These are phyloP conservation scores for Rosa multiflora DNA, from an alignment of 306 rosid species.

Conservation along the genomic window DNA sequence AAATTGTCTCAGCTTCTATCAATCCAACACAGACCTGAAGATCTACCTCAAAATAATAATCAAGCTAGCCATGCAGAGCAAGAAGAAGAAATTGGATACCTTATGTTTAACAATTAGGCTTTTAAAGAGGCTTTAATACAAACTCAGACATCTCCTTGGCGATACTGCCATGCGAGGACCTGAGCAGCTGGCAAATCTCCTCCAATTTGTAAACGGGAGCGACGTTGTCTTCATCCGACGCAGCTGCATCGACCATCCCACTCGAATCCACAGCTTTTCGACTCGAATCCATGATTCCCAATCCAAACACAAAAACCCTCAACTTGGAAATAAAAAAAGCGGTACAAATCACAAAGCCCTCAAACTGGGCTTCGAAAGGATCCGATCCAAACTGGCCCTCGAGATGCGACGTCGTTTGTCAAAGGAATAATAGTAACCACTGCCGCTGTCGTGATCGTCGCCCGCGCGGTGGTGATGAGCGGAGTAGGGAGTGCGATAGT, in stretches of 20 bases:
- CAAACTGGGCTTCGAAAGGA: slow-evolving; percentile 10
- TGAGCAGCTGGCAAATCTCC: slow-evolving; percentile 75
- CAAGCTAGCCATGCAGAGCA: too few species aligned
- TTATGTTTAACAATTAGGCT: slow-evolving; percentile 92
- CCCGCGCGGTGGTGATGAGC: too few species aligned
- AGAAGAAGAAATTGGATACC: slow-evolving; percentile 35
- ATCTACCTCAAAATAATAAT: too few species aligned
- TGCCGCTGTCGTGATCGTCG: too few species aligned
- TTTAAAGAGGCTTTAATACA: slow-evolving; percentile 72
- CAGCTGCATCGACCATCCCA: slow-evolving; percentile 85
- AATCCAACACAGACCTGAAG: too few species aligned
- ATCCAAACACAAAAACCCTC: too few species aligned
- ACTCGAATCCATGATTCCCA: slow-evolving; percentile 71
- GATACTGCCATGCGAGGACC: slow-evolving; percentile 84
- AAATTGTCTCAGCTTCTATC: too few species aligned
- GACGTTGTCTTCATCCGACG: slow-evolving; percentile 91
- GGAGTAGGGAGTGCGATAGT: too few species aligned
- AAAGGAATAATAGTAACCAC: too few species aligned
- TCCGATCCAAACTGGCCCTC: slow-evolving; percentile 15
- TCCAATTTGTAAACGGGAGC: slow-evolving; percentile 87
- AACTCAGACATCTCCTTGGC: slow-evolving; percentile 89
- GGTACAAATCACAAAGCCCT: slow-evolving; percentile 13
- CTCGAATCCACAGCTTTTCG: slow-evolving; percentile 93
- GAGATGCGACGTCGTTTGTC: too few species aligned
- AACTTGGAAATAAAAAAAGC: too few species aligned